Evolutionary conservation across 371 early-diverging fungal species (phyloP), one percentile per base, ranked within the genome.

Genomic region (Mucor racemosus): DNA sequence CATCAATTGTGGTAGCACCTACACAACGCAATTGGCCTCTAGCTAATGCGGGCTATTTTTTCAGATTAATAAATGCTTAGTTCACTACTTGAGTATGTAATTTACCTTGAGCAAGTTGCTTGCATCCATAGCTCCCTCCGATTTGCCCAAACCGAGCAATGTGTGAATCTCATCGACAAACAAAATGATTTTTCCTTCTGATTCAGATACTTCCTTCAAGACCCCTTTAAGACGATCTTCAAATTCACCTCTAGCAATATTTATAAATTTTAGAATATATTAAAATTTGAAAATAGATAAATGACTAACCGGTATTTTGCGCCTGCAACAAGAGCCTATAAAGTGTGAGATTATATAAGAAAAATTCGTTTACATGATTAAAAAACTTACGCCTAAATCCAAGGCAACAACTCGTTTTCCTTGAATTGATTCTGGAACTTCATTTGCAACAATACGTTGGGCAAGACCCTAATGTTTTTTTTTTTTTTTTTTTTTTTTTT

Each of bases 161-260:
- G 82, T 91, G 65, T 95, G 95, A 31, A 95, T 85, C 76, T 95
- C 95, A 78, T 95, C 95, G 54, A 95, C 91, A 74, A 95, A 95
- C 38, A 95, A 66, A 62, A 95, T 92, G 19, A 92, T 82, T 15
- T 91, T 88, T 26, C 90, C 89, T 53, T 91, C 89, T 5, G 86
- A 82, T 59, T 89, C 92, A 0, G 76, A 78, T 1, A 93, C 90
- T 67, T 92, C 92, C 53, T 86, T 87, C 15, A 95, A 75, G 10
- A 95, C 86, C 14, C 81, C 85, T 67, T 93, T 94, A 9, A 95
- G 67, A 48, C 94, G 85, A 66, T 94, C 93, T 69, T 95, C 95
- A 75, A 95, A 95, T 72, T 94, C 94, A 39, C 95, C 95, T 59
- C 87, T 85, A 62, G 38, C 39, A 17, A 26, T 42, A 35, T 5